Base-by-base conservation (phyloP, 306 rosid genomes). In the Calophaca sinica region DNA sequence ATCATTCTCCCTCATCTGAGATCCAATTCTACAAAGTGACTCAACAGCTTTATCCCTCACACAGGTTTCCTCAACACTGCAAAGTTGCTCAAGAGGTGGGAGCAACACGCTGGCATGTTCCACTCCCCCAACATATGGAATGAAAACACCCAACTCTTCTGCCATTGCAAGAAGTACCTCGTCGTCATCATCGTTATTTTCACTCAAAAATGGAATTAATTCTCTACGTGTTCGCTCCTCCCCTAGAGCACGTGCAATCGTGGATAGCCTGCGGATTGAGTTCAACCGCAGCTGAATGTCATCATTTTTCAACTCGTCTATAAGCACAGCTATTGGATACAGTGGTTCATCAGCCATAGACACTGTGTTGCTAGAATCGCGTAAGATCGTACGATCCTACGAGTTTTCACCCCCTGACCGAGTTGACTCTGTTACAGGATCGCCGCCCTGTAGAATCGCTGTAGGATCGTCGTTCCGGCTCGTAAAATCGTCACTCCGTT, bases 151-250 rank as follows among this genome's bases (percentile, higher is more conserved):
- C 89, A 94, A 86, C 86, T 94, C 98, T 73, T 91, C 98, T 0
- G 96, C 96, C 97, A 94, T 91, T 5, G 96, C 97, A 81, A 94
- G 97, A 85, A 94, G 98, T n/a, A 94, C 97, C 81, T 91, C 98
- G 59, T 94, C 97, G 2, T 94, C 98, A 0, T 94, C 98, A 2
- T 94, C 98, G 51, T 91, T 94, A 81, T 91, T 94, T 76, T 94
- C 96, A 49, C 86, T 87, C 68, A 94, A 74, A 82, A 94, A 94
- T 1, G 97, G 98, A 84, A 94, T 94, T 71, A 94, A 82, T 70
- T 94, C 98, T 83, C 68, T 89, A 9, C 98, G 89, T 0, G 98
- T 94, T 36, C 97, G 84, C 81, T 94, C 98, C 86, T 94, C 98
- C 52, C 98, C 97, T 52, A 94, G 96, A 5, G 98, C 98, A 2